Evolutionary conservation across 2,329 filamentous ascomycete species (phyloP).

Genomic region (Arthrobotrys sinensis): DNA sequence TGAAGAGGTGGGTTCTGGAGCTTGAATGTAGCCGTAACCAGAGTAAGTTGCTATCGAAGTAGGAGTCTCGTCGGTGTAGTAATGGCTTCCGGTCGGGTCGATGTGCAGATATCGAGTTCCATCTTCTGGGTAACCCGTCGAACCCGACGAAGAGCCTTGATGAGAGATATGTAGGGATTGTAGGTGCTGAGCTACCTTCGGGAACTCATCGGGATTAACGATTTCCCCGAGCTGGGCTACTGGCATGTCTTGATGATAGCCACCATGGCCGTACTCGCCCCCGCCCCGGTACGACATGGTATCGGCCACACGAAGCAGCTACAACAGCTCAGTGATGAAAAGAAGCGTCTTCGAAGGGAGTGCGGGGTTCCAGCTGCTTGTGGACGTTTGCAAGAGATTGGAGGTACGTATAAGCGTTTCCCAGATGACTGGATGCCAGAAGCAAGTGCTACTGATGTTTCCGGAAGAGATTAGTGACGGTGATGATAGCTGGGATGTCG

Average conservation of each 20-base stretch:
- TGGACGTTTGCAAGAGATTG: background rate
- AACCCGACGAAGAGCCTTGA: constrained; percentile 32
- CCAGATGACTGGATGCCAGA: background rate
- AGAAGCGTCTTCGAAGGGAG: constrained; percentile 10
- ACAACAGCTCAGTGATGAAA: constrained; percentile 12
- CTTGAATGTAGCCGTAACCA: constrained; percentile 52
- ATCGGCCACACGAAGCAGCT: constrained; percentile 7
- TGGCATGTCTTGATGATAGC: constrained; percentile 57
- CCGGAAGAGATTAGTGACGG: background rate
- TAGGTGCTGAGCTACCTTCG: constrained; percentile 50
- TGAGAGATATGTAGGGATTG: constrained; percentile 43
- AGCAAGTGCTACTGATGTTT: background rate
- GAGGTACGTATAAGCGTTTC: background rate
- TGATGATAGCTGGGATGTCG: constrained; percentile 3
- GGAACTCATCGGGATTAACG: constrained; percentile 58
- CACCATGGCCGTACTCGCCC: constrained; percentile 54
- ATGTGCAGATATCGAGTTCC: constrained; percentile 52
- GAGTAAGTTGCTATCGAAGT: constrained; percentile 41
- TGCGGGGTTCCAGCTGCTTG: constrained; percentile 39
- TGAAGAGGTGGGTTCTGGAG: constrained; percentile 29
- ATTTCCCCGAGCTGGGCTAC: constrained; percentile 51
- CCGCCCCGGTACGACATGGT: constrained; percentile 60
- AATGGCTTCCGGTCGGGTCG: constrained; percentile 29
- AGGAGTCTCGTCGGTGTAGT: constrained; percentile 49
- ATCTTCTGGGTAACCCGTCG: constrained; percentile 50